These are phyloP conservation scores for Clavariopsis aquatica DNA, from an alignment of 495 filamentous ascomycete genomes.

Conservation along the genomic window DNA sequence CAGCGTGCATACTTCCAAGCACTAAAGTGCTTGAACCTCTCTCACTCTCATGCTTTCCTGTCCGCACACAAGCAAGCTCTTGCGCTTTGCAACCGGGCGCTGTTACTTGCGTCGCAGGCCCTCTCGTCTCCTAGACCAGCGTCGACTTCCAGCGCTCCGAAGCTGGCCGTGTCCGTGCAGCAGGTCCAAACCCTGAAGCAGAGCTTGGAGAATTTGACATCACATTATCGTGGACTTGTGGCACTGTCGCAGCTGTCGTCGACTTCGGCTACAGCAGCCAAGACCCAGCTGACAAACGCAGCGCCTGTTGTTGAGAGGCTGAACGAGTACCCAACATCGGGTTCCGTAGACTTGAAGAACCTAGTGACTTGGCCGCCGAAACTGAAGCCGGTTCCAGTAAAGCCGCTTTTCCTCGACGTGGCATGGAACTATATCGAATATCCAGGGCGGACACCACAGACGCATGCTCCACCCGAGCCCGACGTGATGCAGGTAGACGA, in stretches of 20 bases:
- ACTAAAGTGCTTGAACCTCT: constrained; percentile 84
- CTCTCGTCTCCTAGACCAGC: constrained; percentile 33
- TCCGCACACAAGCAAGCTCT: constrained; percentile 75
- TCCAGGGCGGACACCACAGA: constrained; percentile 56
- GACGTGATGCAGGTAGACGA: constrained; percentile 41
- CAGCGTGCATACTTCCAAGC: constrained; percentile 85
- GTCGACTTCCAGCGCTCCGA: constrained; percentile 49
- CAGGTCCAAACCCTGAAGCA: constrained; percentile 59
- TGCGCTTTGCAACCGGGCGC: constrained; percentile 74
- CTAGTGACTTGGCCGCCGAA: constrained; percentile 85
- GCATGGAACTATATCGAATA: constrained; percentile 99
- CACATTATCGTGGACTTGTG: constrained; percentile 78
- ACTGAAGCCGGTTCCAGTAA: constrained; percentile 82
- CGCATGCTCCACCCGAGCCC: constrained; percentile 28
- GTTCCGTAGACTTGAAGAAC: constrained; percentile 64
- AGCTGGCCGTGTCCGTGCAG: constrained; percentile 58
- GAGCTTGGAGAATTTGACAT: constrained; percentile 66
- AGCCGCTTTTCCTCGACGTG: constrained; percentile 93
- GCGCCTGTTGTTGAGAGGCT: constrained; percentile 70
- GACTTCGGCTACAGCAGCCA: constrained; percentile 42
- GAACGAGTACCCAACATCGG: constrained; percentile 66
- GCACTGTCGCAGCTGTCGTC: constrained; percentile 65
- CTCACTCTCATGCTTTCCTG: constrained; percentile 77
- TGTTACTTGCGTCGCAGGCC: constrained; percentile 53
- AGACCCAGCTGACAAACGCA: constrained; percentile 38